Evolutionary conservation across 768 basidiomycete genomes (phyloP), one percentile per base, ranked within the genome.

Genomic region (Suillus sp.): DNA sequence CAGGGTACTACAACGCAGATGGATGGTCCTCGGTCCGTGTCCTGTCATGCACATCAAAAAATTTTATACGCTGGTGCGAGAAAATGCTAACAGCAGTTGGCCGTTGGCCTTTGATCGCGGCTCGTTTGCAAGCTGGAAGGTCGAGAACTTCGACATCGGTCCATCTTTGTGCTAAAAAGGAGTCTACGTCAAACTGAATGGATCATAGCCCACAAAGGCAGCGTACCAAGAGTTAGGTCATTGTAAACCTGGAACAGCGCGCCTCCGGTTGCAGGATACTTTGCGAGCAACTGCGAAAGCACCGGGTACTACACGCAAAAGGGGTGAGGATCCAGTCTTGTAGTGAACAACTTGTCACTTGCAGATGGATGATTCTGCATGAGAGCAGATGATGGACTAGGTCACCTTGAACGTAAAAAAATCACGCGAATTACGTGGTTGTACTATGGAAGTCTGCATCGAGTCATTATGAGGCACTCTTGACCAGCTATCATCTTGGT

Each of bases 221-320:
- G 5, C 38, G 59, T 59, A 89, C 91, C 84, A 25, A 85, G 83
- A 7, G 83, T 72, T 35, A 93, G 74, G 63, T 93, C 91, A 71
- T 92, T 92, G 76, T 88, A 92, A 1, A 87, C 81, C 72, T 92
- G 91, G 70, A 92, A 90, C 10, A 92, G 74, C 27, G 83, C 78
- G 14, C 86, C 82, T 3, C 86, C 85, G 18, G 81, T 75, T 30
- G 73, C 78, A 40, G 91, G 90, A 68, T 92, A 92, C 71, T 86
- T 90, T 13, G 68, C 64, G 30, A 89, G 65, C 45, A 86, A 69
- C 4, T 76, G 73, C 11, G 83, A 75, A 32, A 91, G 78, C 4
- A 70, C 76, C 50, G 77, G 67, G 66, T 84, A 81, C 87, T 87
- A 57, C 25, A 57, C 10, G 38, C 38, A 40, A 37, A 40, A 35